Base-by-base conservation (phyloP, 352 stramenopile genomes). In the Phytophthora sp. region DNA sequence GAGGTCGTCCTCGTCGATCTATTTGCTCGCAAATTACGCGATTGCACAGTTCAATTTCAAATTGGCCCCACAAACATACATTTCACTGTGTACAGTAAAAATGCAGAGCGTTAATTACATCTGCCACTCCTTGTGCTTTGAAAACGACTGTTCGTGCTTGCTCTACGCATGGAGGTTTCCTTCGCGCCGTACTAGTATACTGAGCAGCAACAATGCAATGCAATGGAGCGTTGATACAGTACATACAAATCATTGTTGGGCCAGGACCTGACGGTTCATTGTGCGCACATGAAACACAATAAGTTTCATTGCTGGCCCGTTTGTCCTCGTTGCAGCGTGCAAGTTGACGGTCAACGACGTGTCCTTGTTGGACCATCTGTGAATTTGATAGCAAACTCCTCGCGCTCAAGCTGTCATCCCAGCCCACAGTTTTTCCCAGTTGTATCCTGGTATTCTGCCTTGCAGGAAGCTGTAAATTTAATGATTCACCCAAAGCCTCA, bases 341-440 rank as follows among this genome's bases (percentile, higher is more conserved):
- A 38, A 38, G 31, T 31, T 36, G 45, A n/a, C 49, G 3, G 27
- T 24, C 35, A 30, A 26, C 11, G 29, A 11, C 52, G 26, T 36
- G 36, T 60, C 38, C 52, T 49, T 59, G 38, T 33, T 51, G 29
- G 44, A 12, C 55, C 56, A 63, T 64, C 44, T 64, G 56, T 44
- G 8, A 57, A 36, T 44, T 26, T 39, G 9, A 18, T 26, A 44
- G 33, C 33, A n/a, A 57, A 35, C 23, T 33, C 57, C n/a, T 57
- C 27, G 30, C 23, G 24, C 39, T 38, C 29, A 24, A 23, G 30
- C 11, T 11, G 15, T 38, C 31, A n/a, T 23, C 50, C 51, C 51
- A 58, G 51, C 51, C 35, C 51, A 45, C n/a, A 27, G 26, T 60
- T 27, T 3, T 33, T 51, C 38, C 36, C 36, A 60, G 36, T 60